Conservation (phyloP, 768 basidiomycete species). For the Zangia roseola region DNA sequence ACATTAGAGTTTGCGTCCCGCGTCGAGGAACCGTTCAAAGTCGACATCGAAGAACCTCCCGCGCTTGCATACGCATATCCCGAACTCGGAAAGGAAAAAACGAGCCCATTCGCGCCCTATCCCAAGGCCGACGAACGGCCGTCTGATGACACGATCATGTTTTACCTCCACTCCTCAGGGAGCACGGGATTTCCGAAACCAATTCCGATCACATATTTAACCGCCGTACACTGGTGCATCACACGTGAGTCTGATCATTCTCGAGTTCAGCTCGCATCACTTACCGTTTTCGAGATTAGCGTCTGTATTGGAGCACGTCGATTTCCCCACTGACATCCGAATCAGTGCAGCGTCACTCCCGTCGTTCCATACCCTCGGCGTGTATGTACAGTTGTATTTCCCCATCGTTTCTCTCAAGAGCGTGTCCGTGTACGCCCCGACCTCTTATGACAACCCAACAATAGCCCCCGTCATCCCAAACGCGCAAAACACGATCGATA, state of each 20-base stretch:
- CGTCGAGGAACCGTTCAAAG: no score
- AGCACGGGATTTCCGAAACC: slow-evolving; percentile 48
- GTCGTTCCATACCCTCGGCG: slow-evolving; percentile 21
- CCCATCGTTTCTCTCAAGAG: slow-evolving; percentile 14
- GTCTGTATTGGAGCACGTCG: not conserved
- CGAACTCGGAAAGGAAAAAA: not conserved
- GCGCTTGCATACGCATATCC: slow-evolving; percentile 13
- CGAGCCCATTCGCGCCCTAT: slow-evolving; percentile 5
- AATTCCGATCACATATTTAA: slow-evolving; percentile 36
- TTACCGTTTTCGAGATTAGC: slow-evolving; percentile 3
- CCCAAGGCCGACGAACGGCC: slow-evolving; percentile 2
- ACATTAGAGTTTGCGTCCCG: slow-evolving; percentile 20
- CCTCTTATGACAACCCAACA: slow-evolving; percentile 9
- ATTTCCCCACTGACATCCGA: slow-evolving; percentile 3
- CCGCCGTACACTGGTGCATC: slow-evolving; percentile 31
- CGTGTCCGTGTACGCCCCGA: slow-evolving; percentile 21
- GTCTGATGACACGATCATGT: slow-evolving; percentile 18
- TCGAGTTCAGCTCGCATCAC: not conserved
- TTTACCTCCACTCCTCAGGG: slow-evolving; percentile 49
- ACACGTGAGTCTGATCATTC: slow-evolving; percentile 32
- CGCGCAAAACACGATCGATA: slow-evolving; percentile 21
- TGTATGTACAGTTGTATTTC: slow-evolving; percentile 18
- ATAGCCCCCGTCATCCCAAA: slow-evolving; percentile 22
- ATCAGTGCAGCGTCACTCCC: slow-evolving; percentile 18
- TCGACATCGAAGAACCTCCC: slow-evolving; percentile 19